Conservation (phyloP, 1,284 basidiomycete genomes). For the Cutaneotrichosporon spelunceum region DNA sequence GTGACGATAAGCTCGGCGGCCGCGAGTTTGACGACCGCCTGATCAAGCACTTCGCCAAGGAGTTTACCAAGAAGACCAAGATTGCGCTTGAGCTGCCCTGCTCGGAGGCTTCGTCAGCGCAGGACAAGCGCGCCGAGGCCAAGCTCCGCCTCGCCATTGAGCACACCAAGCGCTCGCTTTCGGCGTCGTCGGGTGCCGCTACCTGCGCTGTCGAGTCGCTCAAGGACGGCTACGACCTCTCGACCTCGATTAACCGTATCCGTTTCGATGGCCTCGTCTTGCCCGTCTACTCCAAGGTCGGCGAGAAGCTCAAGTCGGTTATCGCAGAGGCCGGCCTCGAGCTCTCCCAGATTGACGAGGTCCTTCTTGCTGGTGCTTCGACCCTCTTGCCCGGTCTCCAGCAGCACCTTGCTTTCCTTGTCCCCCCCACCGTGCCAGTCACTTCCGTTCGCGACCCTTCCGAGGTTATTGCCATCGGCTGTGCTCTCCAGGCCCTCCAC, state of each 20-base stretch:
- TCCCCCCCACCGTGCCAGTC: constrained; percentile 61
- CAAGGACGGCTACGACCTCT: constrained; percentile 91
- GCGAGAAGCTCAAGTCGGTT: constrained; percentile 62
- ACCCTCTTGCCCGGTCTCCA: constrained; percentile 81
- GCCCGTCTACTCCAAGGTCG: constrained; percentile 69
- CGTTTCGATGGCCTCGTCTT: constrained; percentile 86
- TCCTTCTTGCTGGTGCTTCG: constrained; percentile 86
- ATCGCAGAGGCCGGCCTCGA: constrained; percentile 66
- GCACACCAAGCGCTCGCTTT: constrained; percentile 90
- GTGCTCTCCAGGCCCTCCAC: constrained; percentile 78
- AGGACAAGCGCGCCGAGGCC: constrained; percentile 83
- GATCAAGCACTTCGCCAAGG: constrained; percentile 88
- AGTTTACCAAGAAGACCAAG: constrained; percentile 97
- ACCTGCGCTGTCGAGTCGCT: constrained; percentile 88
- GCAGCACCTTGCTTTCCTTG: constrained; percentile 66
- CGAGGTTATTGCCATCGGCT: constrained; percentile 82
- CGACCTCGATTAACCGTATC: constrained; percentile 86
- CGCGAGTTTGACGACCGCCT: constrained; percentile 58
- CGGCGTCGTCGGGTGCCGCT: constrained; percentile 80
- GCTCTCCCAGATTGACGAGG: constrained; percentile 76
- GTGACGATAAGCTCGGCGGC: constrained; percentile 57
- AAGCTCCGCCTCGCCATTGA: constrained; percentile 91
- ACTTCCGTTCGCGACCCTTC: constrained; percentile 74
- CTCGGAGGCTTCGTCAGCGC: constrained; percentile 54
- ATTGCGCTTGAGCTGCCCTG: constrained; percentile 65